A percentile compares a stretch with the other conserved stretches of the same genome.
Evolutionary conservation across 257 asterid species (phyloP).

Genomic region (Prunella vulgaris): DNA sequence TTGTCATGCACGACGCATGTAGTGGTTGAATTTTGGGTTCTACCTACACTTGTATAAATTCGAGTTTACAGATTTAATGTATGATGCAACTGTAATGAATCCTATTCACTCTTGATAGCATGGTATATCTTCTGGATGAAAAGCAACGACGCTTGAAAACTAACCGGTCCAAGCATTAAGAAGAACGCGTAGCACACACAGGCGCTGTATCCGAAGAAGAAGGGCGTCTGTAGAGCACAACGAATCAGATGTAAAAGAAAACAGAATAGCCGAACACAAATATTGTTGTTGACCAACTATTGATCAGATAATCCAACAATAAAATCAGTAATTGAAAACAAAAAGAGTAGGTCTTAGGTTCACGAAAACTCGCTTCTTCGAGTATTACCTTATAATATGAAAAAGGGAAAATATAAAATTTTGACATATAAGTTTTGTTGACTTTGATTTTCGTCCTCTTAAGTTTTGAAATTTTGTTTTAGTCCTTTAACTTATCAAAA

Average conservation of each 20-base stretch:
- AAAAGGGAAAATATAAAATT: no score
- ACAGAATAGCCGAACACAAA: slow-evolving; percentile 60
- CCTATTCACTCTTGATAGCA: slow-evolving; percentile 69
- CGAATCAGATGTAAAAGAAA: slow-evolving; percentile 57
- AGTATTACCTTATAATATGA: no score
- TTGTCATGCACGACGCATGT: no score
- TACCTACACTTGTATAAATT: neutral
- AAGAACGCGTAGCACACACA: slow-evolving; percentile 72
- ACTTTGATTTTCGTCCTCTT: no score
- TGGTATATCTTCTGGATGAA: slow-evolving; percentile 57
- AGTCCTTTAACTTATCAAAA: no score
- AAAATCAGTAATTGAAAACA: neutral
- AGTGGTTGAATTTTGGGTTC: no score
- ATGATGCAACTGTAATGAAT: neutral
- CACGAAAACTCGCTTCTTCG: no score
- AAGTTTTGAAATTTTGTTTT: no score
- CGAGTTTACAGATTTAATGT: neutral
- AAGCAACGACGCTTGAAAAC: slow-evolving; percentile 56
- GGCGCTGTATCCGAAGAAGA: slow-evolving; percentile 66
- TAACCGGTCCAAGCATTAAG: slow-evolving; percentile 65
- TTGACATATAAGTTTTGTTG: no score
- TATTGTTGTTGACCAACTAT: slow-evolving; percentile 60
- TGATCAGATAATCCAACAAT: slow-evolving; percentile 51
- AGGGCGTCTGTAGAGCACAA: slow-evolving; percentile 47
- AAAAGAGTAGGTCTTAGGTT: no score